A percentile compares a stretch with the other conserved stretches of the same genome.
Conservation (phyloP, 1,284 basidiomycete genomes). For the Ceratobasidium sp. region DNA sequence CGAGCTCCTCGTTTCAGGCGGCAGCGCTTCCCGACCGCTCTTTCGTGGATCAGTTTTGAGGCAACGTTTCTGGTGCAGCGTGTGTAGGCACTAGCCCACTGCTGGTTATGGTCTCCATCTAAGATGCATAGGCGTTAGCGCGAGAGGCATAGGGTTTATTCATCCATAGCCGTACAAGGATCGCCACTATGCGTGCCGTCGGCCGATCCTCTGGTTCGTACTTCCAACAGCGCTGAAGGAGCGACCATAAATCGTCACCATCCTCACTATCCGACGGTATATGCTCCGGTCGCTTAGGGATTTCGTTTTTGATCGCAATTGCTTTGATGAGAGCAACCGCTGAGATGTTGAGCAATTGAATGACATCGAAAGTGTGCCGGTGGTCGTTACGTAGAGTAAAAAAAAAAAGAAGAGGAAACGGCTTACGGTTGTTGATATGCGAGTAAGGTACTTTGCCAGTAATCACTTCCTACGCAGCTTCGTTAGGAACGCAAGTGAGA, state of each 20-base stretch:
- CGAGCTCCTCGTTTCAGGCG: no score
- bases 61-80: not conserved
- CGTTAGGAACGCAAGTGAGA: not conserved
- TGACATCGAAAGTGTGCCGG: not conserved
- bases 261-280: not conserved
- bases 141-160: not conserved
- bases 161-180: not conserved
- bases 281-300: not conserved
- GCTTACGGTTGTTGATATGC: not conserved
- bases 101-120: not conserved
- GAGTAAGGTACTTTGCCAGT: slow-evolving; percentile 3
- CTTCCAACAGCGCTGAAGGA: slow-evolving; percentile 9
- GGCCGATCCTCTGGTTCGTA: slow-evolving; percentile 2
- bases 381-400: no score
- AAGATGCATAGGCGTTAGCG: not conserved
- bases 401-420: not conserved
- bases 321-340: not conserved
- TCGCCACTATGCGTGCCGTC: not conserved
- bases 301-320: not conserved
- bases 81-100: not conserved
- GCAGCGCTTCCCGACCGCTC: no score
- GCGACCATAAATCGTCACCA: not conserved
- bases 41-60: no score
- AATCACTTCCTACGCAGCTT: not conserved
- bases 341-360: not conserved